Base-by-base conservation (phyloP, 2,329 filamentous ascomycete species). In the Aspergillus niger region DNA sequence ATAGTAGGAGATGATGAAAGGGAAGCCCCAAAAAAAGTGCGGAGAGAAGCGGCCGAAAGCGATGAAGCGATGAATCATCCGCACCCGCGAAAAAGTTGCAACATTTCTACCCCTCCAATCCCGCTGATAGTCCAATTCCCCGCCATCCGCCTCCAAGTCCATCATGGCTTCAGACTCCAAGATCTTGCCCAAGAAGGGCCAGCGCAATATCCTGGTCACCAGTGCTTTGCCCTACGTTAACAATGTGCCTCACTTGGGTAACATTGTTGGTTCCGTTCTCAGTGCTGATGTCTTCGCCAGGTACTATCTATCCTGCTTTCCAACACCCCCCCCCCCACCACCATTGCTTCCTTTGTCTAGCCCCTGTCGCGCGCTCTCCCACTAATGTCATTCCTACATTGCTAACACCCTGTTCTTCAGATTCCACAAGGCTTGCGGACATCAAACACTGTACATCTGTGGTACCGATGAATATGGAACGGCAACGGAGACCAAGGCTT, bases 381-480 rank as follows among this genome's bases (percentile, higher is more conserved):
- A 30, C 7, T 39, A 30, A 44, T 55, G 13, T 7, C 36, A 51
- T 43, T 26, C 20, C 8, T 30, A n/a, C 57, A 41, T 26, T 53
- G 43, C 54, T 73, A 61, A 69, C 62, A 28, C 62, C 28, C 24
- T 51, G 20, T 22, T 47, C 13, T 48, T 54, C 44, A 87, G 88
- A 67, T 96, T 90, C 79, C 91, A 89, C 80, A 91, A 91, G 77
- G 88, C 90, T 47, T 86, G 91, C 70, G 90, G 89, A 58, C 85
- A 89, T 72, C 90, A 87, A 67, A 96, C 92, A 1, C 84, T 97
- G 54, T 97, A 88, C 76, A 83, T 97, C 67, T 96, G 93, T 77
- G 92, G 92, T 59, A 91, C 88, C 55, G 94, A 97, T 80, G 91
- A 98, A 79, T 98, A 97, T 77, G 94, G 94, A 60, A 98, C 94